Percentiles rank a stretch among this genome's conserved stretches.
Evolutionary conservation across 106 monocot species (phyloP).

Genomic region (Allium cepa): DNA sequence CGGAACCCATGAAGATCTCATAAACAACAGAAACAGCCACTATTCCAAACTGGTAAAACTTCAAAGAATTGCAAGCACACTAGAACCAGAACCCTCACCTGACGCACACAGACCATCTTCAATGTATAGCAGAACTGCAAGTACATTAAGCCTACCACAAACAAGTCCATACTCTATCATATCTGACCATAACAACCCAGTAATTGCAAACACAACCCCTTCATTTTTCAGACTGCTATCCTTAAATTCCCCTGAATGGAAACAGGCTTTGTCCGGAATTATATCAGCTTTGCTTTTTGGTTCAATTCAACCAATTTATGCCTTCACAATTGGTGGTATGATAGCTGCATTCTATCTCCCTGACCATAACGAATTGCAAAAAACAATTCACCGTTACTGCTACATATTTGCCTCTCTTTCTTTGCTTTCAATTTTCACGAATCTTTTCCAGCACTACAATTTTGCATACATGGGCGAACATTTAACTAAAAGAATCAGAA

Average conservation of each 20-base stretch:
- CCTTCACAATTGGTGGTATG: constrained; percentile 64
- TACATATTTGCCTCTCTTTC: constrained; percentile 57
- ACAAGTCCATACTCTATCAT: constrained; percentile 24
- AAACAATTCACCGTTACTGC: constrained; percentile 31
- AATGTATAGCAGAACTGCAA: constrained; percentile 36
- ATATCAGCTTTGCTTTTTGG: constrained; percentile 49
- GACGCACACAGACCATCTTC: constrained; percentile 37
- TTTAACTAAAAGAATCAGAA: constrained; percentile 45
- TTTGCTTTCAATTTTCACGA: constrained; percentile 34
- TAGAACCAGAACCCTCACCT: constrained; percentile 35
- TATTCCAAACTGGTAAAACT: constrained; percentile 48
- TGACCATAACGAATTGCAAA: constrained; percentile 40
- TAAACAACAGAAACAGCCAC: constrained; percentile 19
- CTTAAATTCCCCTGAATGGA: constrained; percentile 78
- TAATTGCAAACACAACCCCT: constrained; percentile 11
- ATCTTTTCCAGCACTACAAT: constrained; percentile 62
- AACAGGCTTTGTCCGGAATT: constrained; percentile 42
- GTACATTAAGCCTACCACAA: constrained; percentile 35
- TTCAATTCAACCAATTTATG: constrained; percentile 51
- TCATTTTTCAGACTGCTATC: constrained; percentile 60
- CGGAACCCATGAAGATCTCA: constrained; percentile 56
- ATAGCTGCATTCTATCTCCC: constrained; percentile 57
- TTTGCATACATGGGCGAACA: constrained; percentile 77
- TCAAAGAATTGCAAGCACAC: constrained; percentile 36
- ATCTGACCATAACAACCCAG: constrained; percentile 1